These are phyloP conservation scores for Debaryomyces castellii DNA, from an alignment of 805 yeast genomes.

Conservation along the genomic window DNA sequence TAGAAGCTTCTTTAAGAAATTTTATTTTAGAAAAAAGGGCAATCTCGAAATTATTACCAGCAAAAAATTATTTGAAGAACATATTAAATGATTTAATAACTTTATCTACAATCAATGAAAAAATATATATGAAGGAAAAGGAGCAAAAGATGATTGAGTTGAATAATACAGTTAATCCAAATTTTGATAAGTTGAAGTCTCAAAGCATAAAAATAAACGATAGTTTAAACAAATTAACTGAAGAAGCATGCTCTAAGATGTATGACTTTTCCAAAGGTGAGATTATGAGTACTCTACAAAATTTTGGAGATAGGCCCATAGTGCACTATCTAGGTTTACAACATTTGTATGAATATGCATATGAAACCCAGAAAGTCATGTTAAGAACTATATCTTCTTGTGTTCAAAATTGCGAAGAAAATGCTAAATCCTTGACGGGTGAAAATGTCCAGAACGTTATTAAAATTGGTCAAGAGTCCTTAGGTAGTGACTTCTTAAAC, in stretches of 20 bases:
- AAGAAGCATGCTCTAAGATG: conserved; percentile 52
- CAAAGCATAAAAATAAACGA: conserved; percentile 58
- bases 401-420: conserved; percentile 63
- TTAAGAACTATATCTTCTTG: conserved; percentile 62
- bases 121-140: conserved; percentile 51
- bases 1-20: conserved; percentile 81
- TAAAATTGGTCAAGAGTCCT: conserved; percentile 56
- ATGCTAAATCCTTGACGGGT: conserved; percentile 63
- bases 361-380: conserved; percentile 65
- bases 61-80: conserved; percentile 79
- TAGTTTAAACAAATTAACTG: conserved; percentile 61
- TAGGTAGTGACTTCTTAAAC: conserved; percentile 61
- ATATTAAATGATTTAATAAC: conserved; percentile 62
- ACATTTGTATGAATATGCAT: conserved; percentile 68
- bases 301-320: conserved; percentile 51
- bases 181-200: conserved; percentile 52
- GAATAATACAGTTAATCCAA: conserved; percentile 55
- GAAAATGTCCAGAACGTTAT: conserved; percentile 63
- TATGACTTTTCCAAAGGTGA: conserved; percentile 60
- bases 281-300: conserved; percentile 51
- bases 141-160: conserved; percentile 49
- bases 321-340: conserved; percentile 62
- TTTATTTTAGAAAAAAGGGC: conserved; percentile 89
- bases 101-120: conserved; percentile 62
- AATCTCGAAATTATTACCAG: conserved; percentile 85